Evolutionary conservation across 768 basidiomycete species (phyloP).

Genomic region (Hydnomerulius pinastri): DNA sequence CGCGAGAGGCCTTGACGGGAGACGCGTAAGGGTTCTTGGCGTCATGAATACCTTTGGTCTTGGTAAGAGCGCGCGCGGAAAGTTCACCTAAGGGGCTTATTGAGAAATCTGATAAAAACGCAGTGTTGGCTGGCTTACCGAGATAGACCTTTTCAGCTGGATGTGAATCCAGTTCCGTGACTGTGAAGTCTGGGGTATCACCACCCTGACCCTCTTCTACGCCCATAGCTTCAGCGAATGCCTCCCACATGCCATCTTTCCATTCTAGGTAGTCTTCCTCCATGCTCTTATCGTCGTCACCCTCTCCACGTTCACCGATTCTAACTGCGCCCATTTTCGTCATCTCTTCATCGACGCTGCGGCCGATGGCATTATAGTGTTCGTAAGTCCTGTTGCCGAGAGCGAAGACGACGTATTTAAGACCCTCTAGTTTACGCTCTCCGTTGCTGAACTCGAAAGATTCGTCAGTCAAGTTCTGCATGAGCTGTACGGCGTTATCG

Average conservation of each 20-base stretch:
- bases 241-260: conserved; percentile 98
- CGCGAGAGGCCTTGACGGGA: conserved; percentile 72
- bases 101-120: not conserved
- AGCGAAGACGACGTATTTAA: conserved; percentile 94
- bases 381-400: conserved; percentile 95
- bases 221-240: conserved; percentile 76
- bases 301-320: conserved; percentile 90
- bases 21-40: conserved; percentile 97
- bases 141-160: conserved; percentile 90
- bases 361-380: conserved; percentile 91
- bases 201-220: conserved; percentile 97
- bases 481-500: conserved; percentile 93
- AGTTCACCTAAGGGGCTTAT: conserved; percentile 68
- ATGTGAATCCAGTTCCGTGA: conserved; percentile 77
- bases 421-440: conserved; percentile 69
- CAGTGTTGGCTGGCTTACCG: conserved; percentile 49
- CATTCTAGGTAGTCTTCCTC: conserved; percentile 99
- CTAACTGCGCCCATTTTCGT: conserved; percentile 79
- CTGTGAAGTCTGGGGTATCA: conserved; percentile 91
- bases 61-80: conserved; percentile 90
- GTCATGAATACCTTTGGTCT: conserved; percentile 95
- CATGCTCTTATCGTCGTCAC: conserved; percentile 99
- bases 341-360: conserved; percentile 73
- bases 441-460: conserved; percentile 87
- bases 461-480: conserved; percentile 88